Conservation (phyloP, 352 stramenopile species). For the Globisporangium yorkense region DNA sequence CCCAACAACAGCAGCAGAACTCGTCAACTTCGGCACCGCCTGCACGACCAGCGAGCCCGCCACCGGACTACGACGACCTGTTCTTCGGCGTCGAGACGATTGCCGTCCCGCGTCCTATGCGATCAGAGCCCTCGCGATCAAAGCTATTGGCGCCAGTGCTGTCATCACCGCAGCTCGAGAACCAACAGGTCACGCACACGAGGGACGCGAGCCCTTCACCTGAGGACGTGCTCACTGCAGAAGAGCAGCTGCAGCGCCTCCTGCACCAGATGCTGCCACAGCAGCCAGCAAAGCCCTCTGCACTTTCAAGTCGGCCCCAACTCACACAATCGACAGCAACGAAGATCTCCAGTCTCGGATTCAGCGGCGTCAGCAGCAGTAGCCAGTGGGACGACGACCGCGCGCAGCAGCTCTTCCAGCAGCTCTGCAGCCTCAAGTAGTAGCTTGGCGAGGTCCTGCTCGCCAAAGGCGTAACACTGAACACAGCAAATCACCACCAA, state of each 20-base stretch:
- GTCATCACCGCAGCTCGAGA: constrained; percentile 6
- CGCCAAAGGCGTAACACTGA: not conserved
- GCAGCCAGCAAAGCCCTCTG: not conserved
- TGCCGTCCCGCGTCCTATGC: constrained; percentile 9
- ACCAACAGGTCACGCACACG: not conserved
- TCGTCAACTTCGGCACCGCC: not conserved
- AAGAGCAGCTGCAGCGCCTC: constrained; percentile 48
- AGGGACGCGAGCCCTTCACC: not conserved
- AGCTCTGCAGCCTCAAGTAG: constrained; percentile 41
- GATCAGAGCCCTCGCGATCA: not conserved
- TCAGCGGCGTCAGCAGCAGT: not conserved
- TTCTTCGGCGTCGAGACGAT: constrained; percentile 70
- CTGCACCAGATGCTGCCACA: constrained; percentile 39
- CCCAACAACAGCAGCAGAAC: constrained; percentile 3
- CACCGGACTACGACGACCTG: constrained; percentile 51
- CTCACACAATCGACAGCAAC: not conserved
- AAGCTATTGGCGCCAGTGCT: constrained; percentile 1
- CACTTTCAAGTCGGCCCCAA: no score
- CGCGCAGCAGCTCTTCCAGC: constrained; percentile 53
- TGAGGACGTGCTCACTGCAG: constrained; percentile 18
- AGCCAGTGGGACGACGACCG: constrained; percentile 52
- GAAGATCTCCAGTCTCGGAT: not conserved
- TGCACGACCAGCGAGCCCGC: constrained; percentile 27
- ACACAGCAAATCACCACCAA: not conserved
- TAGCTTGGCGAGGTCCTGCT: not conserved